These are phyloP conservation scores for Paramyrothecium sp. DNA, from an alignment of 2,329 filamentous ascomycete genomes.

Conservation along the genomic window DNA sequence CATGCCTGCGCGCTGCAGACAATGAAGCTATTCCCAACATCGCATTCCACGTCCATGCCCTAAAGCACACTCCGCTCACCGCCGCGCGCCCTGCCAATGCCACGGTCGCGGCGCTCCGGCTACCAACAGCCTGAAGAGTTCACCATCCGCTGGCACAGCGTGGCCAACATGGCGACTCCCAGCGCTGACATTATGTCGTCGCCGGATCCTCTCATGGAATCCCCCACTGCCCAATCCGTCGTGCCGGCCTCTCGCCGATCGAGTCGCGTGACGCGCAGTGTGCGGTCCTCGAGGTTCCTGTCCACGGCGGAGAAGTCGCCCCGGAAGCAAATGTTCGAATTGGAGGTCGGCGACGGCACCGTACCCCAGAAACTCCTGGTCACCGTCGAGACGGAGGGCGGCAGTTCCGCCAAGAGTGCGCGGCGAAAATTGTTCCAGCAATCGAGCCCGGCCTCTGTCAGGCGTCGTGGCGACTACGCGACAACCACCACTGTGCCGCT, in stretches of 20 bases:
- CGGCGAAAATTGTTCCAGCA: conserved; percentile 43
- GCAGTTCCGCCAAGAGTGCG: conserved; percentile 30
- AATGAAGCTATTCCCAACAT: not conserved
- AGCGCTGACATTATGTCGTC: conserved; percentile 46
- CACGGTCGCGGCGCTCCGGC: conserved; percentile 21
- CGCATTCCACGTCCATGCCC: not conserved
- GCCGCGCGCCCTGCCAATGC: conserved; percentile 21
- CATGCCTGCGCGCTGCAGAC: not conserved
- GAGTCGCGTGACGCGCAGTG: conserved; percentile 43
- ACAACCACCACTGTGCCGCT: conserved; percentile 53
- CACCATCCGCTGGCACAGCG: conserved; percentile 32
- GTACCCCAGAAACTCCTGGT: conserved; percentile 53
- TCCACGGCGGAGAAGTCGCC: conserved; percentile 40
- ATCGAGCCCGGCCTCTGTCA: conserved; percentile 36
- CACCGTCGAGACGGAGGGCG: conserved; percentile 51
- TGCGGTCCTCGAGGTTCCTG: conserved; percentile 35
- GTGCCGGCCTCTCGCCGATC: conserved; percentile 30
- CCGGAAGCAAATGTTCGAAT: conserved; percentile 55
- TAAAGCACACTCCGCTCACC: not conserved
- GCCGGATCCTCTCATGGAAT: conserved; percentile 48
- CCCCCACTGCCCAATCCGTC: conserved; percentile 19
- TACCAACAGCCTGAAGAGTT: conserved; percentile 20
- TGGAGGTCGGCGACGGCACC: conserved; percentile 49
- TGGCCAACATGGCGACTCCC: conserved; percentile 32
- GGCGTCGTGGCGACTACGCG: conserved; percentile 33